Conservation (phyloP, 306 rosid genomes). For the Lagenaria siceraria region DNA sequence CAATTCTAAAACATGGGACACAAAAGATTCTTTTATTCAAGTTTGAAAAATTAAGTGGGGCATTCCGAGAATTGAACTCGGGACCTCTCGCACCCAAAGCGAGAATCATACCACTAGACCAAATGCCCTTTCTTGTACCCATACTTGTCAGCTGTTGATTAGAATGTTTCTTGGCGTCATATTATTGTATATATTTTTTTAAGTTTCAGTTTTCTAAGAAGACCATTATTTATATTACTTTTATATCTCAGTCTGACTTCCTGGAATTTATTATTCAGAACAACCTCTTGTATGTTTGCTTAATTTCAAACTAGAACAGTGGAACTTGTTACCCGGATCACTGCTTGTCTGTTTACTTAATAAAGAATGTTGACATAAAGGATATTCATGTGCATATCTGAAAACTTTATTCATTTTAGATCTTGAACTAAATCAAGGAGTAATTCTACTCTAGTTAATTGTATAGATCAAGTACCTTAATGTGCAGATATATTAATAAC, state of each 20-base stretch:
- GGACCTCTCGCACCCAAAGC: conserved; percentile 3
- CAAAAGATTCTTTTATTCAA: background rate
- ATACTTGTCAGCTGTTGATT: background rate
- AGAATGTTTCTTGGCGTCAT: background rate
- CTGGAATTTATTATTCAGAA: background rate
- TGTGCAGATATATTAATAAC: background rate
- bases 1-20: background rate
- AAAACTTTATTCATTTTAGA: background rate
- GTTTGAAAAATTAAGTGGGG: background rate
- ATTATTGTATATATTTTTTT: background rate
- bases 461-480: background rate
- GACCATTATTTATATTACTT: background rate
- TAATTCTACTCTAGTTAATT: background rate
- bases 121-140: background rate
- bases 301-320: background rate
- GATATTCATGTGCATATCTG: background rate
- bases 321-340: background rate
- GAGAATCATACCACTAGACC: background rate
- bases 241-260: background rate
- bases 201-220: background rate
- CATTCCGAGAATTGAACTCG: conserved; percentile 8
- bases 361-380: background rate
- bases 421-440: background rate
- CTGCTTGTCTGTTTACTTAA: background rate
- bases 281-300: background rate